Evolutionary conservation across 2,329 filamentous ascomycete species (phyloP).

Genomic region (Diaporthe eres): DNA sequence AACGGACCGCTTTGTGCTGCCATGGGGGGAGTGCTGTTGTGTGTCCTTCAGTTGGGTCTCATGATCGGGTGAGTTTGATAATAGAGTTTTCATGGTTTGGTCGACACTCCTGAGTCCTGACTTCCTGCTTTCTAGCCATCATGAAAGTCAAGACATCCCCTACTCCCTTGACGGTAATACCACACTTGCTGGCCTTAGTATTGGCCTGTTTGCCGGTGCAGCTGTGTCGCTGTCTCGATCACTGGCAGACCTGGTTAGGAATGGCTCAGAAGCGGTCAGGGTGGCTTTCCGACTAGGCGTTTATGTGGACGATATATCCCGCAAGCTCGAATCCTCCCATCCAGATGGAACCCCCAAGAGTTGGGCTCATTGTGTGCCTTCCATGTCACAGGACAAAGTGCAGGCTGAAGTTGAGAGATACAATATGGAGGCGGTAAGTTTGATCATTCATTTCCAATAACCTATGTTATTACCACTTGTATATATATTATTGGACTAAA

Average conservation of each 20-base stretch:
- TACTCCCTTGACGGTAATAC: neutral
- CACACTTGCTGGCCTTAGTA: slow-evolving; percentile 1
- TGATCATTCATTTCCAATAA: neutral
- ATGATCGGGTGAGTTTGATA: neutral
- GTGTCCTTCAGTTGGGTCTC: neutral
- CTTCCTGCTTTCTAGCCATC: neutral
- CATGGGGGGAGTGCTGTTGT: neutral
- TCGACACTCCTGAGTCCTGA: neutral
- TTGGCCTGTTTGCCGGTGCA: neutral
- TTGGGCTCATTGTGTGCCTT: neutral
- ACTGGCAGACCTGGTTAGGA: slow-evolving; percentile 1
- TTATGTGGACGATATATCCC: neutral
- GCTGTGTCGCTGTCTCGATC: neutral
- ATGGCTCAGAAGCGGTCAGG: neutral
- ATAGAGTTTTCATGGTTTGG: neutral
- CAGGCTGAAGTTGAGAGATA: neutral
- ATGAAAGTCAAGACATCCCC: neutral
- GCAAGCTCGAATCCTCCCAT: neutral
- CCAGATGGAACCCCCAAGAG: neutral
- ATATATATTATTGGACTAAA: neutral
- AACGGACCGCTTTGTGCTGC: neutral
- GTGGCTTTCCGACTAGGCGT: neutral
- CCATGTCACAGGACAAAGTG: neutral
- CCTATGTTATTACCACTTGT: too few species aligned
- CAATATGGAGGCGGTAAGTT: neutral